Evolutionary conservation across 2,329 filamentous ascomycete genomes (phyloP).

Genomic region (Cladosporium sp.): DNA sequence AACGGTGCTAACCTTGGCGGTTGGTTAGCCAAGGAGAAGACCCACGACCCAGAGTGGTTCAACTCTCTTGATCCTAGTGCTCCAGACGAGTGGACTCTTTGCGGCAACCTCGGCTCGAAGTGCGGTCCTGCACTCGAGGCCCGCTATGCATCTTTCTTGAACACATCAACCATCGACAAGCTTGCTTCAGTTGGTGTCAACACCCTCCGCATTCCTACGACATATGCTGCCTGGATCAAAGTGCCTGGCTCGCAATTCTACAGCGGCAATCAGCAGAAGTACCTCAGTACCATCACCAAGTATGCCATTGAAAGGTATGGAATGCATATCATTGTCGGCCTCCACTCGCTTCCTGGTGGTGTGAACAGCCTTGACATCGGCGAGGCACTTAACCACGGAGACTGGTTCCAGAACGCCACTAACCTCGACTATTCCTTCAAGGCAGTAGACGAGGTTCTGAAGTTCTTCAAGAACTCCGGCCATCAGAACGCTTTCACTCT

Average conservation of each 20-base stretch:
- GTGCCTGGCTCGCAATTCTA: slow-evolving; percentile 33
- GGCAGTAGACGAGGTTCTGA: slow-evolving; percentile 30
- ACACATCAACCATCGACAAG: slow-evolving; percentile 29
- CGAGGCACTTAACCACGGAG: slow-evolving; percentile 27
- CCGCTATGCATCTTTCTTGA: slow-evolving; percentile 17
- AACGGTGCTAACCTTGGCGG: slow-evolving; percentile 29
- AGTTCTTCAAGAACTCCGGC: slow-evolving; percentile 31
- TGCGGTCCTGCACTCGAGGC: slow-evolving; percentile 18
- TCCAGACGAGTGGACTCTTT: slow-evolving; percentile 35
- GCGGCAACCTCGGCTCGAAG: slow-evolving; percentile 25
- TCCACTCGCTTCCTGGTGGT: slow-evolving; percentile 32
- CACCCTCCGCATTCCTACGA: slow-evolving; percentile 34
- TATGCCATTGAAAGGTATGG: slow-evolving; percentile 35
- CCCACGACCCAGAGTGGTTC: slow-evolving; percentile 29
- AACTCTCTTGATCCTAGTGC: slow-evolving; percentile 19
- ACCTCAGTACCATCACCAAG: slow-evolving; percentile 30
- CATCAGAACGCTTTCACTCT: slow-evolving; percentile 32
- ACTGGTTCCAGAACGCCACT: slow-evolving; percentile 36
- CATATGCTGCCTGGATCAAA: slow-evolving; percentile 36
- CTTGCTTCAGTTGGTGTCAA: slow-evolving; percentile 31
- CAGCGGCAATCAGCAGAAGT: slow-evolving; percentile 29
- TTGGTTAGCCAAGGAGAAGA: slow-evolving; percentile 33
- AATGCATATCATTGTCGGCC: slow-evolving; percentile 35
- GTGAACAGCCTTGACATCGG: slow-evolving; percentile 30
- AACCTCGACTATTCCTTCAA: slow-evolving; percentile 32